These are phyloP conservation scores for Fusarium torreyae DNA, from an alignment of 2,329 filamentous ascomycete genomes.

Conservation along the genomic window DNA sequence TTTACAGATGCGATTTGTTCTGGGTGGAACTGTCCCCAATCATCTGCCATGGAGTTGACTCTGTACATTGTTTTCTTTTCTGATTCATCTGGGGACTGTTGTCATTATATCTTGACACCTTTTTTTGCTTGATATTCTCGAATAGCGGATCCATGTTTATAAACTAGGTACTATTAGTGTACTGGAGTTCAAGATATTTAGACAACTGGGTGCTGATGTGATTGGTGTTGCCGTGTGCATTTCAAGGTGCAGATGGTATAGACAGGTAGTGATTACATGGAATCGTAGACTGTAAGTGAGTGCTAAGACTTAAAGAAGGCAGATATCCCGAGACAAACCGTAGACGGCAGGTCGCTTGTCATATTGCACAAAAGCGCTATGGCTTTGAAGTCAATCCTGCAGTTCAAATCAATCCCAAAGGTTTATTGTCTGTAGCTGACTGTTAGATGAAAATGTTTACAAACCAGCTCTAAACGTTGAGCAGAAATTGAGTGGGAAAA, in stretches of 20 bases:
- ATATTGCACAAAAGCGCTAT: slow-evolving; percentile 4
- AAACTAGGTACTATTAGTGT: slow-evolving; percentile 8
- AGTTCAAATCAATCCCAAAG: slow-evolving; percentile 30
- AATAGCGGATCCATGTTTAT: slow-evolving; percentile 1
- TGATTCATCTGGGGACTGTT: slow-evolving; percentile 21
- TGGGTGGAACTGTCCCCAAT: slow-evolving; percentile 25
- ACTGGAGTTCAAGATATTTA: neutral
- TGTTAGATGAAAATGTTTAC: slow-evolving; percentile 27
- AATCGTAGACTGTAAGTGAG: neutral
- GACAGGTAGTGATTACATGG: neutral
- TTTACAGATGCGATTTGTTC: slow-evolving; percentile 36
- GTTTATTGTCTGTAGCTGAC: slow-evolving; percentile 35
- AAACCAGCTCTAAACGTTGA: slow-evolving; percentile 40
- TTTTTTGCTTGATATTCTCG: slow-evolving; percentile 13
- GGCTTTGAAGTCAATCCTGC: slow-evolving; percentile 27
- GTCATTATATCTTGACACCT: slow-evolving; percentile 19
- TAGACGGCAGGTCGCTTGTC: neutral
- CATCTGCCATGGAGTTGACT: slow-evolving; percentile 41
- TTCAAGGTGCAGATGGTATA: neutral
- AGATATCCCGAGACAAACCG: too few relatives aligned
- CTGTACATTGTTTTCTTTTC: slow-evolving; percentile 30
- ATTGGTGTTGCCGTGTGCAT: slow-evolving; percentile 2
- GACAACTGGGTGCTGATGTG: slow-evolving; percentile 2
- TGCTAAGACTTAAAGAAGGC: neutral
- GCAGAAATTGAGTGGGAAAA: slow-evolving; percentile 22